Evolutionary conservation across 306 rosid species (phyloP), one percentile per base, ranked within the genome.

Genomic region (Nissolia schottii): DNA sequence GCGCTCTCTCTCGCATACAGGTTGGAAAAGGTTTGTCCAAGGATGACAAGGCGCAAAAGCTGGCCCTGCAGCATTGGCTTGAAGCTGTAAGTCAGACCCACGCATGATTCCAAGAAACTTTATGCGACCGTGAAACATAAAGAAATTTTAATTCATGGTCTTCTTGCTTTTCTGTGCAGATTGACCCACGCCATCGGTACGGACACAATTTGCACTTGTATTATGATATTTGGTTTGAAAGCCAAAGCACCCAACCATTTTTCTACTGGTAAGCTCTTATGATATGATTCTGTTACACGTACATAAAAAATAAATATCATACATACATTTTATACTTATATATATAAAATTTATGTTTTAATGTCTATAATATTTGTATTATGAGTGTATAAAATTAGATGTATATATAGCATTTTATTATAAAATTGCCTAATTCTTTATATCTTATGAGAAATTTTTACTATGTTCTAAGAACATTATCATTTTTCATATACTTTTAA

Each of bases 11-110:
- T 20, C 29, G 35, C 3, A 46, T 62, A 6, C 77, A 92, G 97
- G 92, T 93, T 31, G 99, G 99, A 32, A 94, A 94, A 81, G 99
- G 99, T 79, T 84, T 94, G 85, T 91, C 95, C n/a, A 94, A 94
- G 79, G 87, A 94, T 76, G 99, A 89, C 22, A 94, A 94, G 71
- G 99, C 99, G 19, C 96, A 94, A 80, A 94, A 91, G 58, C 73
- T 94, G 22, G 96, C 99, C 68, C 92, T 89, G 6, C 96, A 87
- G 68, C 99, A 94, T 75, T 94, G 99, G 99, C 99, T 94, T 51
- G 99, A 94, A 84, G 99, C 99, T 69, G 99, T 94, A 79, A 85
- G 92, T 65, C 41, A 38, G n/a, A n/a, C n/a, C n/a, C n/a, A n/a
- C n/a, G 16, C 35, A 61, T 67, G 18, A 64, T 25, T 60, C 35